These are phyloP conservation scores for Choanephora cucurbitarum DNA, from an alignment of 371 early-diverging fungal genomes.

Conservation along the genomic window DNA sequence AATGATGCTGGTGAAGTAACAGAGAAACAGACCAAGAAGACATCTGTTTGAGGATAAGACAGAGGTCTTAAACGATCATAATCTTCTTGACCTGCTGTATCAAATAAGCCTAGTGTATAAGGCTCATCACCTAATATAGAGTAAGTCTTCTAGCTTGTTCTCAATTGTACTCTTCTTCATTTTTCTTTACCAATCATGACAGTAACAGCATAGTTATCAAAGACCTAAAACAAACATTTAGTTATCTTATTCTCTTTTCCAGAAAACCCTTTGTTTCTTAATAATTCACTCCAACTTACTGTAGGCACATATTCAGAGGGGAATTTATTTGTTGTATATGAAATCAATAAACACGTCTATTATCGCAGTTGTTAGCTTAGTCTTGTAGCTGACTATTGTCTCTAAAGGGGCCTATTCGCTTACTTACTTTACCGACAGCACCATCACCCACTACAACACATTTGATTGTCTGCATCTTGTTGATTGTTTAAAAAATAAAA, in stretches of 20 bases:
- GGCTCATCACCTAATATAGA: constrained; percentile 67
- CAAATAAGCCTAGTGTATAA: constrained; percentile 91
- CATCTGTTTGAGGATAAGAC: constrained; percentile 92
- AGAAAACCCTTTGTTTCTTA: too few species aligned
- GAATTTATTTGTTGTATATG: constrained; percentile 98
- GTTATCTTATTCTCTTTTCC: too few species aligned
- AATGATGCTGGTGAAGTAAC: constrained; percentile 94
- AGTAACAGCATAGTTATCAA: constrained; percentile 99
- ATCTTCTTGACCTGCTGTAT: constrained; percentile 98
- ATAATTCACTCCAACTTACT: too few species aligned
- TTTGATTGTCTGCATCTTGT: constrained; percentile 82
- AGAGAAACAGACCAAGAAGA: constrained; percentile 96
- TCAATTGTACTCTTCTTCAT: background rate
- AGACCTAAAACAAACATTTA: constrained; percentile 78
- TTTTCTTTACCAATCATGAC: constrained; percentile 87
- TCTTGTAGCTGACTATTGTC: too few species aligned
- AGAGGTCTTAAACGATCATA: constrained; percentile 97
- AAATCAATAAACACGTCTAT: constrained; percentile 95
- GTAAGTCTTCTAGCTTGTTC: background rate
- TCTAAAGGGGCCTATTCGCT: too few species aligned
- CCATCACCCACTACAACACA: constrained; percentile 98
- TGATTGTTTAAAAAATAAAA: background rate
- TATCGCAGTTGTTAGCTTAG: background rate
- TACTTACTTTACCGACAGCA: constrained; percentile 93
- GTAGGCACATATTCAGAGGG: constrained; percentile 99